phyloP scores from a whole-genome alignment of 2,329 filamentous ascomycete genomes.

The Aspergillus cejpii region DNA sequence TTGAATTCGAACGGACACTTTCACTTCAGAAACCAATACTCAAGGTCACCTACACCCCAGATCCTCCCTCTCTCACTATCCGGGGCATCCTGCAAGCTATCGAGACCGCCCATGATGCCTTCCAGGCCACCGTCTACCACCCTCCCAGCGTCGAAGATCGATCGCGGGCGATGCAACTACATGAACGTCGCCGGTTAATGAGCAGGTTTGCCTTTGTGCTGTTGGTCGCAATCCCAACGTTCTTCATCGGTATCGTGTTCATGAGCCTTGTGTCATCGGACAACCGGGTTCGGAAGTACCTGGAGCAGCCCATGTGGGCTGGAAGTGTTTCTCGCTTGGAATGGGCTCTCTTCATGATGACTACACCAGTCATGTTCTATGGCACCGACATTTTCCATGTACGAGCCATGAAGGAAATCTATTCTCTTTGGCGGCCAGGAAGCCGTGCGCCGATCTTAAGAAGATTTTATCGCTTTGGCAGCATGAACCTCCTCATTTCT shows the following conservation, averaged over 20 bases:
- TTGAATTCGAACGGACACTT: constrained; percentile 38
- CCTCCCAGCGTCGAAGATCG: constrained; percentile 78
- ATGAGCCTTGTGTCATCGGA: constrained; percentile 68
- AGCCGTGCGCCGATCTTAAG: constrained; percentile 66
- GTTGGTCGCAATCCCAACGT: constrained; percentile 68
- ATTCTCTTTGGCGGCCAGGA: constrained; percentile 66
- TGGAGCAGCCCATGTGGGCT: constrained; percentile 64
- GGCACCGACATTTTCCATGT: constrained; percentile 79
- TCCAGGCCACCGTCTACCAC: constrained; percentile 66
- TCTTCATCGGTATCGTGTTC: constrained; percentile 81
- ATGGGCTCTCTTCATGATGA: constrained; percentile 71
- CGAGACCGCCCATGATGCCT: constrained; percentile 56
- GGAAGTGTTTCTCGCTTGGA: constrained; percentile 68
- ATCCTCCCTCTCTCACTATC: constrained; percentile 64
- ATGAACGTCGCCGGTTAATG: constrained; percentile 62
- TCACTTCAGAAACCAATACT: constrained; percentile 60
- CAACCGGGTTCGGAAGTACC: constrained; percentile 54
- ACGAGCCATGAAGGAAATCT: constrained; percentile 70
- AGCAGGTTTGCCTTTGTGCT: constrained; percentile 64
- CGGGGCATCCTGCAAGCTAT: constrained; percentile 66
- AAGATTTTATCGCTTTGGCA: constrained; percentile 86
- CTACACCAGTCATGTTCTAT: constrained; percentile 81
- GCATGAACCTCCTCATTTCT: constrained; percentile 92
- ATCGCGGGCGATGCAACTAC: constrained; percentile 62
- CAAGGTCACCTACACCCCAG: constrained; percentile 63